These are phyloP conservation scores for Candida fluviatilis DNA, from an alignment of 805 yeast species.

Conservation along the genomic window DNA sequence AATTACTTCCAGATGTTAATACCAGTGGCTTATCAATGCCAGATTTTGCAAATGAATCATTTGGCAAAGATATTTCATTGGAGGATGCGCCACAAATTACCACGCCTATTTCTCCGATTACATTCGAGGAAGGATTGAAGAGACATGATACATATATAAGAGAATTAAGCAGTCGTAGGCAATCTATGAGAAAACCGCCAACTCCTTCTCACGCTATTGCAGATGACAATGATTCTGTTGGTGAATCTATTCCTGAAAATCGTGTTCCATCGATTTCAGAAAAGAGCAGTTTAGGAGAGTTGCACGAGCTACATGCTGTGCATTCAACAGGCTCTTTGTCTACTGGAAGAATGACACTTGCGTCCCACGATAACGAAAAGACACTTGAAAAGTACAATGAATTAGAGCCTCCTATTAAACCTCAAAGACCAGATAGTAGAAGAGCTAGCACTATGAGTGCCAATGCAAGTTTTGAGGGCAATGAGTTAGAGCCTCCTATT, in stretches of 20 bases:
- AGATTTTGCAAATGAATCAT: slow-evolving; percentile 21
- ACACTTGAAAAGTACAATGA: not conserved
- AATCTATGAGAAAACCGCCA: slow-evolving; percentile 38
- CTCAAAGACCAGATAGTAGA: not conserved
- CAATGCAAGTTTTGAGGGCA: slow-evolving; percentile 1
- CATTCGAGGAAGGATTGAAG: slow-evolving; percentile 16
- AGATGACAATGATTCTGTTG: slow-evolving; percentile 5
- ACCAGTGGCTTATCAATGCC: slow-evolving; percentile 21
- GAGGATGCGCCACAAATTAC: slow-evolving; percentile 5
- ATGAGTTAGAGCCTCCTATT: too few species aligned
- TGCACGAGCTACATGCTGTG: slow-evolving; percentile 16
- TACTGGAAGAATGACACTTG: slow-evolving; percentile 23
- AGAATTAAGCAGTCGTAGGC: slow-evolving; percentile 22
- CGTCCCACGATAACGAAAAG: slow-evolving; percentile 5
- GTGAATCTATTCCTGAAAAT: slow-evolving; percentile 3
- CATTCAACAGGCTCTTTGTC: slow-evolving; percentile 27
- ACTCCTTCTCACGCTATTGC: slow-evolving; percentile 11
- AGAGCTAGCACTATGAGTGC: too few species aligned
- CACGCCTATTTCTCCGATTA: slow-evolving; percentile 23
- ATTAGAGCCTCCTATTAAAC: not conserved
- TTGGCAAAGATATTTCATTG: slow-evolving; percentile 9
- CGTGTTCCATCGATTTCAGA: not conserved
- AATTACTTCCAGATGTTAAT: slow-evolving; percentile 15
- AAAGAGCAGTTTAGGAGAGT: not conserved
- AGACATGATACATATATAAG: slow-evolving; percentile 21